These are phyloP conservation scores for Agapanthus africanus DNA, from an alignment of 106 monocot genomes.

Conservation along the genomic window DNA sequence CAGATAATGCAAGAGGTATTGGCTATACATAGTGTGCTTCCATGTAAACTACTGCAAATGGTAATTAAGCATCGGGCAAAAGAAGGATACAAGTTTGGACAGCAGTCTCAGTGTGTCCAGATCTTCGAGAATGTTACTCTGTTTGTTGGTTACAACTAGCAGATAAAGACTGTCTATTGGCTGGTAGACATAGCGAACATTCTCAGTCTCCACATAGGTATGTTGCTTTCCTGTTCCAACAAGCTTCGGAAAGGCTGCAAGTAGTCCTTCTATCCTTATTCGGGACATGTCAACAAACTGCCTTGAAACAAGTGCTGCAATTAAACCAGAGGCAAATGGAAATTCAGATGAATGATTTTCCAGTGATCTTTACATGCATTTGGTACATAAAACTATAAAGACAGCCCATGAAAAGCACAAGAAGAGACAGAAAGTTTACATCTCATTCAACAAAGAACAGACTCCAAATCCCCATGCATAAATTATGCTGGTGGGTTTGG, in stretches of 20 bases:
- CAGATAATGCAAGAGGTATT: background rate
- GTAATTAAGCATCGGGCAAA: background rate
- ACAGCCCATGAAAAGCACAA: background rate
- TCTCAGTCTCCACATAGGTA: conserved; percentile 95
- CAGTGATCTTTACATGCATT: background rate
- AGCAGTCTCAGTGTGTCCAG: conserved; percentile 69
- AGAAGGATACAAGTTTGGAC: conserved; percentile 83
- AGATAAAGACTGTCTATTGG: conserved; percentile 84
- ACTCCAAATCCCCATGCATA: background rate
- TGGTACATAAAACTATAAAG: background rate
- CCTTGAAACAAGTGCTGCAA: conserved; percentile 92
- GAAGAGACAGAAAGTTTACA: background rate
- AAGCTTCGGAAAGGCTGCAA: conserved; percentile 96
- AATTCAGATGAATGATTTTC: background rate
- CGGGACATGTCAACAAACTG: conserved; percentile 96
- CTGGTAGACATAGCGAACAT: conserved; percentile 98
- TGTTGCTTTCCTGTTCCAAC: conserved; percentile 95
- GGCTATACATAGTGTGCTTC: background rate
- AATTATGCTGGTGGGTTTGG: background rate
- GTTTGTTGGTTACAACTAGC: conserved; percentile 90
- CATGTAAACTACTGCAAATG: background rate
- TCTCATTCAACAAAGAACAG: background rate
- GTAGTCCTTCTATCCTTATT: conserved; percentile 94
- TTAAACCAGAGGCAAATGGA: conserved; percentile 3
- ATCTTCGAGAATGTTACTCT: conserved; percentile 98